Conservation (phyloP, 2,329 filamentous ascomycete species). For the Claviceps sp. region DNA sequence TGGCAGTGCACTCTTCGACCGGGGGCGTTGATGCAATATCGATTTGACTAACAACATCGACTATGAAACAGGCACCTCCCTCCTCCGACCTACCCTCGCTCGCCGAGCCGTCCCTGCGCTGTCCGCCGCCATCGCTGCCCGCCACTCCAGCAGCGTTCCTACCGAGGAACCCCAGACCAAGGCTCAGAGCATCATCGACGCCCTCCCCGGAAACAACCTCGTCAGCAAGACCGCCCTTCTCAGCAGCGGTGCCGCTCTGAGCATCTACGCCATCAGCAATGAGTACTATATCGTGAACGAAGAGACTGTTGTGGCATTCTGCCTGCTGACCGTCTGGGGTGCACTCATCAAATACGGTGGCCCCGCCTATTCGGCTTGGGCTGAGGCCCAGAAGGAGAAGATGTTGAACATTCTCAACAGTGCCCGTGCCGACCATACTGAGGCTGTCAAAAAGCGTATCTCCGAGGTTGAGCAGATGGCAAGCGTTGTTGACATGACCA, state of each 20-base stretch:
- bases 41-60: background rate
- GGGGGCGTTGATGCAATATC: background rate
- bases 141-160: constrained; percentile 65
- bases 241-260: constrained; percentile 79
- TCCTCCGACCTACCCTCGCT: constrained; percentile 72
- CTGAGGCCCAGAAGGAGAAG: constrained; percentile 75
- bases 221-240: constrained; percentile 95
- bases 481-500: constrained; percentile 90
- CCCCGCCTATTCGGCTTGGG: constrained; percentile 86
- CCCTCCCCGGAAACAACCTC: constrained; percentile 81
- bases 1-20: background rate
- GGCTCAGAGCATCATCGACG: constrained; percentile 88
- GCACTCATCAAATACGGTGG: constrained; percentile 88
- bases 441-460: constrained; percentile 89
- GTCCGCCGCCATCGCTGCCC: constrained; percentile 52
- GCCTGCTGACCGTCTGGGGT: constrained; percentile 83
- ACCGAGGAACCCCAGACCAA: constrained; percentile 88
- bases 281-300: constrained; percentile 99
- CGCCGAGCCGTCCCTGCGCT: constrained; percentile 63
- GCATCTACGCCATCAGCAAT: constrained; percentile 93
- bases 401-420: constrained; percentile 92
- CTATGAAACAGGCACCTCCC: constrained; percentile 59
- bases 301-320: constrained; percentile 90
- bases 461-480: constrained; percentile 89
- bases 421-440: constrained; percentile 86